A percentile compares a stretch with the other conserved stretches of the same genome.
phyloP scores from a whole-genome alignment of 1,139 yeast species.

The Geotrichum cucujoidarum region DNA sequence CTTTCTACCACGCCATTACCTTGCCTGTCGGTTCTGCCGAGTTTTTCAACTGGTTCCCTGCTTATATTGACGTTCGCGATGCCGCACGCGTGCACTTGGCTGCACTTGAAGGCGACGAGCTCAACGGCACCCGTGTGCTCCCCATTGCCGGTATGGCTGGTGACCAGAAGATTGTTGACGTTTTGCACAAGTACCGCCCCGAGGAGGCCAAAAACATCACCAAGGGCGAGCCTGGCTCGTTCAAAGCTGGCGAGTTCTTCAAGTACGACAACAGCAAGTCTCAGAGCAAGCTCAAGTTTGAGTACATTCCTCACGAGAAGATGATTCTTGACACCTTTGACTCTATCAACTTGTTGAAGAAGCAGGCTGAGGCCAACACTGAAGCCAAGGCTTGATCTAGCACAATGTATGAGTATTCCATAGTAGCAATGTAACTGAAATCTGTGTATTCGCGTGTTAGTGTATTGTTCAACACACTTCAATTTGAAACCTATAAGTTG shows the following conservation, averaged over 20 bases:
- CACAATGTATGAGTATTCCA: not conserved
- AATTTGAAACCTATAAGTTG: too few species aligned
- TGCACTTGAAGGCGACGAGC: not conserved
- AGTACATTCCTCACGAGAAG: conserved; percentile 1
- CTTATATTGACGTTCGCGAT: not conserved
- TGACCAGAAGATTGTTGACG: not conserved
- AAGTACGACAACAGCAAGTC: not conserved
- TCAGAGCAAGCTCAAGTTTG: not conserved
- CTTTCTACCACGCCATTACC: not conserved
- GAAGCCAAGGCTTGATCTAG: not conserved
- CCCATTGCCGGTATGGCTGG: not conserved
- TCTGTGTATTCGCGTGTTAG: too few species aligned
- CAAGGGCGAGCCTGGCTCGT: not conserved
- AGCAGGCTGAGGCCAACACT: not conserved
- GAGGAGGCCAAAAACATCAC: not conserved
- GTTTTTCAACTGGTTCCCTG: not conserved
- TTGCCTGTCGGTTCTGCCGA: not conserved
- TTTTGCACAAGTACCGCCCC: not conserved
- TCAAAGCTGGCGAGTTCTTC: not conserved
- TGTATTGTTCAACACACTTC: too few species aligned
- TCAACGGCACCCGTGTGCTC: not conserved
- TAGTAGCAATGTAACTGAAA: too few species aligned
- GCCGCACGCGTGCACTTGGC: not conserved
- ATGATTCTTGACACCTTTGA: conserved; percentile 1
- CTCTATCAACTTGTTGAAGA: not conserved